These are phyloP conservation scores for Clathrospora elynae DNA, from an alignment of 2,329 filamentous ascomycete genomes.

Conservation along the genomic window DNA sequence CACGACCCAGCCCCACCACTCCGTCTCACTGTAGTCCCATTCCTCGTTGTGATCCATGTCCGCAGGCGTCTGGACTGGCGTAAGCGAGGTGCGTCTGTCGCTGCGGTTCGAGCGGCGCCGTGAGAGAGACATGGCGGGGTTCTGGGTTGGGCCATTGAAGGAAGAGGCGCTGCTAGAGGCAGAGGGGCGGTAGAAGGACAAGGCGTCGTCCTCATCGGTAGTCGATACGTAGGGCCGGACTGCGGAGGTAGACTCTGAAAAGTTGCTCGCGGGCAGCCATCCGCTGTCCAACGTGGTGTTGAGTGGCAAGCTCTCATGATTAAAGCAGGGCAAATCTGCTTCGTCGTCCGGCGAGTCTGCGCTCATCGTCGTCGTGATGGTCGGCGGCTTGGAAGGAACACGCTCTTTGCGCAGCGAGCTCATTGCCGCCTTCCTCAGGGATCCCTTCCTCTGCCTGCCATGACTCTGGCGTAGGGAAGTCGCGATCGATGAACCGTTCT, in stretches of 20 bases:
- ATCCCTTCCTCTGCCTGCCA: constrained; percentile 74
- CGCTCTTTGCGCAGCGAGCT: constrained; percentile 35
- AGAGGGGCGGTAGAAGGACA: constrained; percentile 62
- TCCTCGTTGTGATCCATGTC: constrained; percentile 54
- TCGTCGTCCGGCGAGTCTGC: constrained; percentile 24
- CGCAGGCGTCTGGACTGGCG: constrained; percentile 30
- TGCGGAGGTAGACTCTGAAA: constrained; percentile 23
- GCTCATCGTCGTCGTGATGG: constrained; percentile 24
- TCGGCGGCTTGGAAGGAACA: constrained; percentile 21
- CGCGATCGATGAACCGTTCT: constrained; percentile 31
- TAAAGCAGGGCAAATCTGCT: constrained; percentile 39
- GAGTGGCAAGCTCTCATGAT: constrained; percentile 46
- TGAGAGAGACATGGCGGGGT: constrained; percentile 28
- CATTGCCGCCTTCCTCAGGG: constrained; percentile 83
- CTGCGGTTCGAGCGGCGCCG: constrained; percentile 41
- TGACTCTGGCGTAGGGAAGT: constrained; percentile 56
- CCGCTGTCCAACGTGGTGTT: constrained; percentile 44
- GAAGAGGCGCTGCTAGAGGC: constrained; percentile 52
- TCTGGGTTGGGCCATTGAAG: constrained; percentile 28
- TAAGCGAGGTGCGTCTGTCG: constrained; percentile 30
- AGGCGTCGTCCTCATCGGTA: constrained; percentile 80
- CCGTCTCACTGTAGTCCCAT: constrained; percentile 93
- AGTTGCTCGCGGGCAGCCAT: constrained; percentile 25
- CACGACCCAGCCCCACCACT: constrained; percentile 98
- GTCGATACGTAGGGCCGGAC: constrained; percentile 70